Base-by-base conservation (phyloP, 2,329 filamentous ascomycete species). In the Aureobasidium musti region DNA sequence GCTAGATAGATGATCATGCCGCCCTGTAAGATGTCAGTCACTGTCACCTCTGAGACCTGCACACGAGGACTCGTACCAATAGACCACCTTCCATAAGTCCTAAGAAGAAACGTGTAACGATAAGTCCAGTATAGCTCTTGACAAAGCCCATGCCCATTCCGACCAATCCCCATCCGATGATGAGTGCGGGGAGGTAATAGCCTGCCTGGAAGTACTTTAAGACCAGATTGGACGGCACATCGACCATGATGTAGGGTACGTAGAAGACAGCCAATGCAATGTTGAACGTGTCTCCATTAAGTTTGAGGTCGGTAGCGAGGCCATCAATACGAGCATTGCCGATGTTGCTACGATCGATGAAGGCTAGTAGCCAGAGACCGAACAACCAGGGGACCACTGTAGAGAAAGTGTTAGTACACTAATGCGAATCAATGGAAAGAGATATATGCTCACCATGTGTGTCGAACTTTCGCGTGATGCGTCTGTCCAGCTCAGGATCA, bases 351-450 rank as follows among this genome's bases (percentile, higher is more conserved):
- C 79, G 73, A 69, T 82, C 80, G 66, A 82, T 81, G 73, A 82
- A 82, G 8, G 80, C 78, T n/a, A 82, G 74, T 4, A 82, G 75
- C 78, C 79, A 82, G 17, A 82, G 74, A 11, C 74, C 73, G 54
- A 82, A 82, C 6, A 82, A 74, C 79, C 79, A 81, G 4, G 80
- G 80, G 13, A 82, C 70, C 35, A 82, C 47, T 53, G 26, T 5
- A 19, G 11, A 26, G 19, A 19, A 21, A 8, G 14, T 10, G 17
- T 63, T 10, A 63, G 35, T 19, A 19, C 19, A 37, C 5, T 4
- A 8, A 21, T 13, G 28, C 14, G 13, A 19, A 17, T 8, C 11
- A 7, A 19, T 35, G 30, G 5, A 23, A 13, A 47, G 26, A 6
- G 19, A 13, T 3, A 39, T 19, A 28, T 63, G 23, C 59, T n/a